Evolutionary conservation across 179 eudicot genomes (phyloP), one percentile per base, ranked within the genome.

Genomic region (Heliamphora pulchella): DNA sequence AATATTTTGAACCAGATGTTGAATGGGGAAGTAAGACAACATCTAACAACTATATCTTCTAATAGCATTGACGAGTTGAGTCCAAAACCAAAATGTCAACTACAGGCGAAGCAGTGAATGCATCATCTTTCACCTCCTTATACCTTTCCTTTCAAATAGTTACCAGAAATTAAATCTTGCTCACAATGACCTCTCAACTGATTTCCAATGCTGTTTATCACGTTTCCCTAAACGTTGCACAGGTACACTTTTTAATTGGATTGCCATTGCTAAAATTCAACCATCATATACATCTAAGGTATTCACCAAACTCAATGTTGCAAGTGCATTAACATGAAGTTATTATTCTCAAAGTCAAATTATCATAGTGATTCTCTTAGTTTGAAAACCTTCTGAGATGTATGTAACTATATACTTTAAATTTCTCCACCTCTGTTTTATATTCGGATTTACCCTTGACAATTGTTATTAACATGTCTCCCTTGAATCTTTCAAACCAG

Each of bases 101-200:
- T 54, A 14, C 58, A 0, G 11, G n/a, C 46, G 46, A 7, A 46
- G 39, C n/a, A 47, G 17, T 41, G 48, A n/a, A n/a, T 71, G 20
- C 75, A 71, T 48, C 39, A n/a, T 18, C 5, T 48, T 41, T 4
- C 17, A 59, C 73, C 18, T n/a, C 75, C 55, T 71, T 47, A 48
- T 18, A 48, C 57, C 11, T 47, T n/a, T 48, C 41, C 75, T 4
- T 71, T 18, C 57, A 67, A 69, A 43, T 20, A 11, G 20, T 44
- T 11, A 69, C 2, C 58, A 54, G 58, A 54, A 69, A 41, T 43
- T 14, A 69, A 17, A 47, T 47, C 14, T n/a, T 15, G 59, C 63
- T 76, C 68, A 48, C 51, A 44, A 18, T 76, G 46, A 47, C 70
- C 57, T 5, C 44, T 76, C 78, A 58, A 18, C 15, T 46, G 41